Conservation (phyloP, 495 filamentous ascomycete species). For the Penicillium atrosanguineum region DNA sequence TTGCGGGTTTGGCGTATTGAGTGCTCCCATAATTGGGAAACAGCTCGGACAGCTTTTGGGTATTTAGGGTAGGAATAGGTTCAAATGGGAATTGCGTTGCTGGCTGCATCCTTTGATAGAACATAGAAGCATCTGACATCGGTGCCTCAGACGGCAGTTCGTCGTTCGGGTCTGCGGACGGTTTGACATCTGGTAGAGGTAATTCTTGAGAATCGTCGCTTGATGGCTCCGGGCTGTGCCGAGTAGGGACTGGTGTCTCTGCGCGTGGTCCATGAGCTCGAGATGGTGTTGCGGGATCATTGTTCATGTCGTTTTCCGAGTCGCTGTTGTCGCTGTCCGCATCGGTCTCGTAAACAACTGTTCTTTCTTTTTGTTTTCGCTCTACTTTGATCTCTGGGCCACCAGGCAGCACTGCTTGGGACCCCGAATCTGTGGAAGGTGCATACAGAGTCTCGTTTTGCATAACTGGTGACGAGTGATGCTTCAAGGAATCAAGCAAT, state of each 20-base stretch:
- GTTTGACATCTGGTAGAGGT: constrained; percentile 23
- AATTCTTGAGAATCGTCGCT: constrained; percentile 37
- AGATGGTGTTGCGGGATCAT: constrained; percentile 11
- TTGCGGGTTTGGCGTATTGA: constrained; percentile 10
- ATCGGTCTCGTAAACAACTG: constrained; percentile 46
- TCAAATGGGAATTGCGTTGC: constrained; percentile 46
- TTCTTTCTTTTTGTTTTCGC: constrained; percentile 24
- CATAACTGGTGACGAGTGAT: background rate
- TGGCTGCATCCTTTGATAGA: constrained; percentile 36
- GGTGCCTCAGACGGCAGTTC: constrained; percentile 25
- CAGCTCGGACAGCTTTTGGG: constrained; percentile 42
- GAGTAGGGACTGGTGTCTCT: background rate
- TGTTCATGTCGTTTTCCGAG: constrained; percentile 18
- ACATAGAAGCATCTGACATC: constrained; percentile 41
- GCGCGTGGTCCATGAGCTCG: background rate
- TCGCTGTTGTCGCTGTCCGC: constrained; percentile 40
- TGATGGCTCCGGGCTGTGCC: constrained; percentile 12
- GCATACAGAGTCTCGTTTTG: constrained; percentile 3
- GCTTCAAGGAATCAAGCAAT: constrained; percentile 1
- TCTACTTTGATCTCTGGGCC: background rate
- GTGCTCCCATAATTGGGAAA: constrained; percentile 35
- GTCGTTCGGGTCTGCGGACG: constrained; percentile 1
- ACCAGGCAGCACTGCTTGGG: background rate
- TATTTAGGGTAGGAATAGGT: constrained; percentile 41
- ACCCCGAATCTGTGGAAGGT: background rate